phyloP scores from a whole-genome alignment of 768 basidiomycete genomes.

The Suillus plorans region DNA sequence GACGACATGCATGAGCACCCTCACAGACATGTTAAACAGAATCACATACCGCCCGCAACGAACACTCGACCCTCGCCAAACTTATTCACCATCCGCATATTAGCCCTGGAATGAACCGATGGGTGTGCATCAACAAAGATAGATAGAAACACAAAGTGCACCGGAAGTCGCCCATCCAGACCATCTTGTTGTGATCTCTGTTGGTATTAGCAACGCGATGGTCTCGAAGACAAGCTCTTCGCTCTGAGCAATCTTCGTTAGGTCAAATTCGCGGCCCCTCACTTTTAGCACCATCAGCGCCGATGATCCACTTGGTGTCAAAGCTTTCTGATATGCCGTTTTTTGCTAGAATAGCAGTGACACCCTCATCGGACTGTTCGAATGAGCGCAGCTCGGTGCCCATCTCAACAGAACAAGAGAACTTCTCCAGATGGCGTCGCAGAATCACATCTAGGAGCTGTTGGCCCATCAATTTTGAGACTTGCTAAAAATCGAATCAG shows the following conservation, averaged over 20 bases:
- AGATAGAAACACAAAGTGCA: slow-evolving; percentile 13
- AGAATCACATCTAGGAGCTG: slow-evolving; percentile 10
- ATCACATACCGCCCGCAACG: neutral
- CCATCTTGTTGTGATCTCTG: slow-evolving; percentile 25
- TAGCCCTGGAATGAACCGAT: neutral
- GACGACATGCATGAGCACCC: neutral
- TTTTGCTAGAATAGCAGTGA: neutral
- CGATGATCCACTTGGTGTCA: no score
- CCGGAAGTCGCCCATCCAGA: slow-evolving; percentile 29
- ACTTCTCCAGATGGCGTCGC: slow-evolving; percentile 25
- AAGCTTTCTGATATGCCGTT: no score
- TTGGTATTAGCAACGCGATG: slow-evolving; percentile 18
- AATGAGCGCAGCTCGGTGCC: slow-evolving; percentile 34
- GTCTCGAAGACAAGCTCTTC: slow-evolving; percentile 27
- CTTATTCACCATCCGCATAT: neutral
- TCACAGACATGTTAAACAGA: neutral
- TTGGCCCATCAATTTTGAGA: no score
- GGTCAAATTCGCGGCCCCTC: slow-evolving; percentile 7
- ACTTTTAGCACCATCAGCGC: no score
- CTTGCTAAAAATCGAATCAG: no score
- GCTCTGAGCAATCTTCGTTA: slow-evolving; percentile 18
- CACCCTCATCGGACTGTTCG: slow-evolving; percentile 29
- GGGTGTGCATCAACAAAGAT: neutral
- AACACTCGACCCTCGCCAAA: neutral
- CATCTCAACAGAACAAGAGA: slow-evolving; percentile 31